Evolutionary conservation across 768 basidiomycete species (phyloP).

Genomic region (Pulveroboletus ravenelii): DNA sequence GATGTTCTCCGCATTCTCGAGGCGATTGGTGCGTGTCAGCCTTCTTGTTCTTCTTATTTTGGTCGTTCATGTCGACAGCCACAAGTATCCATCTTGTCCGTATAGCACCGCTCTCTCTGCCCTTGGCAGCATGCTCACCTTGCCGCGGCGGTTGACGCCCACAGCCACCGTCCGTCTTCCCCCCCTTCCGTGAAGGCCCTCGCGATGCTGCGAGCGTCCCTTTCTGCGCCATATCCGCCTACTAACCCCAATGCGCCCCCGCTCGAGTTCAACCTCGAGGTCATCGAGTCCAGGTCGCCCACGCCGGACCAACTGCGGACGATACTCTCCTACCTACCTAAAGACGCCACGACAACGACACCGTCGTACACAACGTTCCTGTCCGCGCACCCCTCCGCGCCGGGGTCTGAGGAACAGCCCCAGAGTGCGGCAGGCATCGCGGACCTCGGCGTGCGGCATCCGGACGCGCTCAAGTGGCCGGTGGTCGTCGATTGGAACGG

Average conservation of each 20-base stretch:
- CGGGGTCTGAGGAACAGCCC: conserved; percentile 35
- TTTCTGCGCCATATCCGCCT: conserved; percentile 60
- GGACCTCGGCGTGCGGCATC: conserved; percentile 50
- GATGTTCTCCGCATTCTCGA: conserved; percentile 38
- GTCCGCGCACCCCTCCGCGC: conserved; percentile 54
- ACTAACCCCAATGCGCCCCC: conserved; percentile 42
- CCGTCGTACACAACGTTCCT: conserved; percentile 40
- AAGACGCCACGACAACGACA: conserved; percentile 29
- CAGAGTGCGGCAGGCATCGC: conserved; percentile 44
- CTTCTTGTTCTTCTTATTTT: background rate
- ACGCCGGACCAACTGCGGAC: conserved; percentile 64
- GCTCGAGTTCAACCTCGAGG: conserved; percentile 66
- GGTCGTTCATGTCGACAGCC: conserved; percentile 30
- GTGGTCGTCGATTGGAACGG: conserved; percentile 75
- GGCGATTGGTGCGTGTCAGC: conserved; percentile 27
- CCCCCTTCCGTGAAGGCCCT: conserved; percentile 63
- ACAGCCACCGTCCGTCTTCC: conserved; percentile 61
- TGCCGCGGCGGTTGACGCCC: background rate
- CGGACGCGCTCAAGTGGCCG: conserved; percentile 68
- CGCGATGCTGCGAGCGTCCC: conserved; percentile 50
- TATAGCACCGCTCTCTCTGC: conserved; percentile 3
- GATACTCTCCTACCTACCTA: conserved; percentile 55
- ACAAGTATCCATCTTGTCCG: conserved; percentile 66
- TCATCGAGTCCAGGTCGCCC: conserved; percentile 63
- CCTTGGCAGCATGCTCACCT: conserved; percentile 7